Conservation (phyloP, 805 yeast genomes). For the Lipomyces mesembrius region DNA sequence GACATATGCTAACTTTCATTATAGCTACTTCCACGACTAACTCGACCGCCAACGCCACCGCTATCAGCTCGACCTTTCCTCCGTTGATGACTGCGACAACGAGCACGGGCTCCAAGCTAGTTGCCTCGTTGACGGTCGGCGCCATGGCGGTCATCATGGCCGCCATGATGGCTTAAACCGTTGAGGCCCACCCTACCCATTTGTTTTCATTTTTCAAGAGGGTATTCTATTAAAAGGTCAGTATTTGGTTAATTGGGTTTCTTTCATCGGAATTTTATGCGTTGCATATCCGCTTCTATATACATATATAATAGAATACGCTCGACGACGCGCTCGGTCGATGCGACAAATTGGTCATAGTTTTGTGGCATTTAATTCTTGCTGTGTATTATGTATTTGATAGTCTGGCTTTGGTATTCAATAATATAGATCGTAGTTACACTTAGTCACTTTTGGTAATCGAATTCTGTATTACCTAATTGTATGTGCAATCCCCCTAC, state of each 20-base stretch:
- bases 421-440: too few relatives aligned
- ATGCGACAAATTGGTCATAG: not conserved
- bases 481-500: not conserved
- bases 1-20: slow-evolving; percentile 5
- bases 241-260: not conserved
- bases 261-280: not conserved
- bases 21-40: slow-evolving; percentile 19
- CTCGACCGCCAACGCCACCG: slow-evolving; percentile 19
- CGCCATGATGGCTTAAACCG: slow-evolving; percentile 28
- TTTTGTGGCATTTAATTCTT: not conserved
- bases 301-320: not conserved
- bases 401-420: not conserved
- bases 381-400: not conserved
- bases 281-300: not conserved
- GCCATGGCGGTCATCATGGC: slow-evolving; percentile 34
- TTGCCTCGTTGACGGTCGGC: slow-evolving; percentile 34
- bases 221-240: not conserved
- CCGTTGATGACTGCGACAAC: slow-evolving; percentile 23
- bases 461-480: not conserved
- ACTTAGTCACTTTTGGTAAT: not conserved
- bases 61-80: slow-evolving; percentile 21
- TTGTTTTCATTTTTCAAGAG: not conserved
- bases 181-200: not conserved
- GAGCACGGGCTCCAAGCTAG: slow-evolving; percentile 25
- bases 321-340: not conserved